Base-by-base conservation (phyloP, 352 stramenopile genomes). In the Globisporangium echinulatum region DNA sequence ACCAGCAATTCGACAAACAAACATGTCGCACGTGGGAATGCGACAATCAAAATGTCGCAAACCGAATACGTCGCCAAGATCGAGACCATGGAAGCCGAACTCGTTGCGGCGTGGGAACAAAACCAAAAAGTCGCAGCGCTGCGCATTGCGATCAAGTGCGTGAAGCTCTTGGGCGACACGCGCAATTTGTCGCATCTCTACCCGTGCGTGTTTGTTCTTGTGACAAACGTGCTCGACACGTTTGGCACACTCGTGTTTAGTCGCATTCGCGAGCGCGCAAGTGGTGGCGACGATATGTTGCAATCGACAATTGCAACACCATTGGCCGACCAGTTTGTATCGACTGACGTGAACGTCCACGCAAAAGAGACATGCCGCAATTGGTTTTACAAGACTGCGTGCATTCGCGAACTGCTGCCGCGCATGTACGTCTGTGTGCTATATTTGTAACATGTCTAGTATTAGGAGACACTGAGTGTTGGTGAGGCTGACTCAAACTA, bases 311-410 rank as follows among this genome's bases (percentile, higher is more conserved):
- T 91, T n/a, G 54, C 74, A 0, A 74, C 72, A 39, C 64, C 71
- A 5, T 61, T 96, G 3, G 57, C 72, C 1, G 81, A 90, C 8
- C 63, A 76, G 51, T 97, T 95, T 56, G 88, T 75, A 10, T 82
- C 74, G 50, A 74, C 69, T 6, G 86, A 97, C 48, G 73, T 97
- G 10, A 89, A 90, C 54, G 74, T 91, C 13, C 84, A 94, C 57
- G 90, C 91, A 0, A 94, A 88, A 13, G 91, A 97, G 67, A 97
- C 86, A 25, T 96, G 86, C 25, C 86, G 89, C 13, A 97, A 97
- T 66, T 97, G 91, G 91, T 96, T 98, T 57, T 97, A 97, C 82
- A 98, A 98, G 71, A 96, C 87, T 0, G 87, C 88, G 14, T 97
- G 88, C 63, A 97, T 98, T 58, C 83, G 90, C 49, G 90, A 97